Conservation (phyloP, 768 basidiomycete species). For the Russula sp. region DNA sequence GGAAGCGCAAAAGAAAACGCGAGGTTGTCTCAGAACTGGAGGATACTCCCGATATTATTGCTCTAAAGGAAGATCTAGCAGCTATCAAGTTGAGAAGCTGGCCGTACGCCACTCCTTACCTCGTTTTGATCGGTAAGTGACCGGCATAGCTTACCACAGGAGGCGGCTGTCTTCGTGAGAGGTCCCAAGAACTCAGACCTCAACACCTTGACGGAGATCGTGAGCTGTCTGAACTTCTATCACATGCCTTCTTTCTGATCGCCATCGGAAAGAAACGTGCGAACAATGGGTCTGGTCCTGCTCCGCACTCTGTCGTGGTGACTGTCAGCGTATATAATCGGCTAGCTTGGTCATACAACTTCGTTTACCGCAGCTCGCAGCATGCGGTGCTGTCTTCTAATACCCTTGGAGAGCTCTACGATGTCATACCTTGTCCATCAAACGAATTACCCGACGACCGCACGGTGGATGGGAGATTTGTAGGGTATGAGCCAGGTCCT, state of each 20-base stretch:
- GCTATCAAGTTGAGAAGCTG: constrained; percentile 49
- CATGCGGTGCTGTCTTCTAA: constrained; percentile 68
- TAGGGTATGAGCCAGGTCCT: constrained; percentile 30
- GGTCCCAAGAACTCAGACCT: constrained; percentile 59
- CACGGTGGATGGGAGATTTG: constrained; percentile 29
- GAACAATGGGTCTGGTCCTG: constrained; percentile 18
- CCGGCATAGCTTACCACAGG: constrained; percentile 40
- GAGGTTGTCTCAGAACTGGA: constrained; percentile 32
- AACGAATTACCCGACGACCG: constrained; percentile 46
- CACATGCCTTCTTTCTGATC: constrained; percentile 13
- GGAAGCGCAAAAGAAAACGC: constrained; percentile 37
- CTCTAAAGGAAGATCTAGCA: constrained; percentile 49
- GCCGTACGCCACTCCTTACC: constrained; percentile 41
- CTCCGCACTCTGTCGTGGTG: constrained; percentile 41
- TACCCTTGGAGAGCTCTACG: constrained; percentile 57
- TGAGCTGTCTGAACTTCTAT: constrained; percentile 25
- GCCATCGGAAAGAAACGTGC: constrained; percentile 7
- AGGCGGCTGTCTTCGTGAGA: constrained; percentile 57
- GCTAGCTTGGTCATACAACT: constrained; percentile 54
- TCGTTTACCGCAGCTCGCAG: constrained; percentile 57
- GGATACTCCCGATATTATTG: constrained; percentile 42
- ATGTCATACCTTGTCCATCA: constrained; percentile 55
- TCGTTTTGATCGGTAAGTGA: constrained; percentile 11
- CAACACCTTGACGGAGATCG: constrained; percentile 47
- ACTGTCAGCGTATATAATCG: constrained; percentile 56